Percentiles rank a stretch among this genome's conserved stretches.
phyloP scores from a whole-genome alignment of 2,329 filamentous ascomycete genomes.

The Tolypocladium pustulatum region DNA sequence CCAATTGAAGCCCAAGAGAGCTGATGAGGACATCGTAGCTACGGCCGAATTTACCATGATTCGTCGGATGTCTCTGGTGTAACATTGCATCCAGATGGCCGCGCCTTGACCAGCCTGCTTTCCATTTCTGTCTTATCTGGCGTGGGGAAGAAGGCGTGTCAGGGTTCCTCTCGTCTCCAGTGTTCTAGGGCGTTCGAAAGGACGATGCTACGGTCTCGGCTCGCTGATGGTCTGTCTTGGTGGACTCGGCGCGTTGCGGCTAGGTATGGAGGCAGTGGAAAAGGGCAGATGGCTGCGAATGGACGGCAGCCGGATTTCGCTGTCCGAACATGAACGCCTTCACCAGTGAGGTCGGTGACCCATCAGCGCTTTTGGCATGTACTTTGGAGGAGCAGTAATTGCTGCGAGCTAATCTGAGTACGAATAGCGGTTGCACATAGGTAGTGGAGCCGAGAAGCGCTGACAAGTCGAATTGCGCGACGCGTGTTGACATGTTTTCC shows the following conservation, averaged over 20 bases:
- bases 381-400: no score
- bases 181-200: neutral
- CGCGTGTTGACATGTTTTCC: slow-evolving; percentile 25
- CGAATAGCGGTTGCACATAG: neutral
- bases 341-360: neutral
- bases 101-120: neutral
- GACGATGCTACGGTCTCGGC: neutral
- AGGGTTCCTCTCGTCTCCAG: neutral
- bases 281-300: neutral
- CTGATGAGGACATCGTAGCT: neutral
- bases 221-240: neutral
- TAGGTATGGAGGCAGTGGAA: neutral
- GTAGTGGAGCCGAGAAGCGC: neutral
- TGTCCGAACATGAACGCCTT: neutral
- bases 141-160: neutral
- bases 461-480: slow-evolving; percentile 1
- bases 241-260: neutral
- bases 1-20: neutral
- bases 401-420: neutral
- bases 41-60: neutral
- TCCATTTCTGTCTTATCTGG: neutral
- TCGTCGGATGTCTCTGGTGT: neutral
- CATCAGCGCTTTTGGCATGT: neutral
- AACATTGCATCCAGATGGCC: neutral
- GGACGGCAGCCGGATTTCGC: neutral